phyloP scores from a whole-genome alignment of 2,329 filamentous ascomycete species.

The Trichoderma gracile region DNA sequence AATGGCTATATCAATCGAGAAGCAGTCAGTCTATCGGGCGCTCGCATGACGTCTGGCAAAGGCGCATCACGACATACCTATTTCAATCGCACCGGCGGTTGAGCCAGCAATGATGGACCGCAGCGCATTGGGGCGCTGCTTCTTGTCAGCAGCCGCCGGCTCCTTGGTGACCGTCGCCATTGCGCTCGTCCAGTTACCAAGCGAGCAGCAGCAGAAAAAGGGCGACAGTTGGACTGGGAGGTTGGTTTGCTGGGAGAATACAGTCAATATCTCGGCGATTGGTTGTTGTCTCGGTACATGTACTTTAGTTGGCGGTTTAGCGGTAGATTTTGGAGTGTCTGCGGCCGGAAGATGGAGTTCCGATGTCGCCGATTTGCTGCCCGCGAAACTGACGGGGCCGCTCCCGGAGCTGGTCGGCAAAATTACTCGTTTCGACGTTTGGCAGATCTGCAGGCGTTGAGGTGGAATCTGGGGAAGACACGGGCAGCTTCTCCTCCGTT shows the following conservation, averaged over 20 bases:
- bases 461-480: not conserved
- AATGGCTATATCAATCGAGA: constrained; percentile 56
- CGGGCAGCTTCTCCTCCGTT: not conserved
- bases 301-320: not conserved
- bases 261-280: too few species aligned
- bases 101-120: constrained; percentile 91
- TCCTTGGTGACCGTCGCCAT: constrained; percentile 37
- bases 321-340: constrained; percentile 8
- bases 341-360: constrained; percentile 24
- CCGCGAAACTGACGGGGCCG: constrained; percentile 5
- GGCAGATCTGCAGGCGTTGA: not conserved
- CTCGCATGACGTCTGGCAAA: constrained; percentile 1
- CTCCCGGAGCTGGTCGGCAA: constrained; percentile 23
- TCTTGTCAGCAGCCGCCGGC: constrained; percentile 34
- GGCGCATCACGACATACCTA: constrained; percentile 59
- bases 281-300: too few species aligned
- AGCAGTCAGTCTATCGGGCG: not conserved
- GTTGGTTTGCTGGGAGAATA: not conserved
- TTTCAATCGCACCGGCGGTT: constrained; percentile 92
- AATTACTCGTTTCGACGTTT: constrained; percentile 20
- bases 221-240: not conserved
- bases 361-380: constrained; percentile 25
- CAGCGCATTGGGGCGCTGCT: constrained; percentile 69
- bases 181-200: not conserved
- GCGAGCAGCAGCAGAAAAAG: not conserved